Base-by-base conservation (phyloP, 129 eudicot species). In the Flaveria brownii region DNA sequence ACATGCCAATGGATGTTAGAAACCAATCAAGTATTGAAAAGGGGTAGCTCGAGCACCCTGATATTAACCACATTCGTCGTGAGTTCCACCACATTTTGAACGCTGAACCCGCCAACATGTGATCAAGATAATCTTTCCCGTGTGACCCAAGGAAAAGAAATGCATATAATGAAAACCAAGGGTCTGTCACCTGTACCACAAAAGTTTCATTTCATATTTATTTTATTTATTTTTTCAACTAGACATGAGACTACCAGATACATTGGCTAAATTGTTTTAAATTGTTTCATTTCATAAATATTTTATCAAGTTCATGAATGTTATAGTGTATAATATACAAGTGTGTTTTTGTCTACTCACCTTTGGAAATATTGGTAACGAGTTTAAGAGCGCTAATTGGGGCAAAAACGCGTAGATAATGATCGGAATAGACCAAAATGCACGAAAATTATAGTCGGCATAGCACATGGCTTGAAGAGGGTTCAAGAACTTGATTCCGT, bases 71-170 rank as follows among this genome's bases (percentile, higher is more conserved):
- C 79, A 80, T 84, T 60, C 95, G 62, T 65, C 78, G 91, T n/a
- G 57, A 50, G 42, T 80, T 89, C 87, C 91, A 89, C 89, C 89
- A 89, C 68, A 74, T 84, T 46, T 13, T 39, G 15, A 84, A 72
- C n/a, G 43, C 78, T 1, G 78, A 81, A 41, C 86, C 83, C 7
- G 70, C 81, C 47, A 61, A 61, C 9, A 55, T 36, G 76, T 55
- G 83, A 26, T 86, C 89, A 2, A 86, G 25, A 75, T 74, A 71
- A 55, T 86, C 81, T 67, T 84, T 86, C 12, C 41, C 89, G 23
- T 89, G 75, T n/a, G 89, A 78, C 5, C 87, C 95, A 7, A 86
- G 33, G 70, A 82, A 89, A n/a, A 89, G 82, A 30, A 89, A 89
- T n/a, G 30, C 69, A 8, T 86, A 86, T 49, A 82, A 11, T 2